Conservation (phyloP, 345 rosid species). For the Nephelium lappaceum region DNA sequence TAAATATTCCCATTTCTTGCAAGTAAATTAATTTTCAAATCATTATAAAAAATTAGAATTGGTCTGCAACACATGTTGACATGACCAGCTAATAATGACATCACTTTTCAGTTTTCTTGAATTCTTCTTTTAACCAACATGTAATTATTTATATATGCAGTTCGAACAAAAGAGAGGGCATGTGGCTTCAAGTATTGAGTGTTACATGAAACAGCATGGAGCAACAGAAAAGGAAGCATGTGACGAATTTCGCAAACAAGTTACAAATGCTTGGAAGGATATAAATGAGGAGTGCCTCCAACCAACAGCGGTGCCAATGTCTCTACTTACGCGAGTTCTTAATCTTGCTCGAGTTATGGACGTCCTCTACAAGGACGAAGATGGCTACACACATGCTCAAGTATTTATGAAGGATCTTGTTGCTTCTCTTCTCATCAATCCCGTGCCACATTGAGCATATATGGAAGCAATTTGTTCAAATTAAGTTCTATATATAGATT, state of each 20-base stretch:
- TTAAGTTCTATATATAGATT: too few relatives aligned
- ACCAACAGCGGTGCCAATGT: conserved; percentile 18
- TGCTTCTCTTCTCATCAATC: conserved; percentile 23
- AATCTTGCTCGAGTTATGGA: conserved; percentile 29
- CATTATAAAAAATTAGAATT: too few relatives aligned
- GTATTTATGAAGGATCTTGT: conserved; percentile 14
- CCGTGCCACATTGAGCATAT: not conserved
- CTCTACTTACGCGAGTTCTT: conserved; percentile 21
- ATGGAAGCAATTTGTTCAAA: too few relatives aligned
- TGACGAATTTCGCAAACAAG: not conserved
- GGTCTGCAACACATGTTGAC: too few relatives aligned
- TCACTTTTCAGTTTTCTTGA: too few relatives aligned
- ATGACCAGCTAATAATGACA: too few relatives aligned
- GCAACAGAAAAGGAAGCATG: conserved; percentile 29
- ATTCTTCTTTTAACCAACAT: too few relatives aligned
- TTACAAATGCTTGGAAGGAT: conserved; percentile 40
- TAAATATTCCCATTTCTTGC: too few relatives aligned
- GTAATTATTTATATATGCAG: not conserved
- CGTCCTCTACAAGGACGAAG: conserved; percentile 32
- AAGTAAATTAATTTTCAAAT: too few relatives aligned
- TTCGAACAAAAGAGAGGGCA: conserved; percentile 30
- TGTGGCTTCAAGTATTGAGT: conserved; percentile 32
- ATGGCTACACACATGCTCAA: conserved; percentile 24
- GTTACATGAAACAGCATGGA: conserved; percentile 37
- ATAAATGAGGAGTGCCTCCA: conserved; percentile 31